A percentile compares a stretch with the other conserved stretches of the same genome.
phyloP scores from a whole-genome alignment of 768 basidiomycete species.

The Pleurotus giganteus region DNA sequence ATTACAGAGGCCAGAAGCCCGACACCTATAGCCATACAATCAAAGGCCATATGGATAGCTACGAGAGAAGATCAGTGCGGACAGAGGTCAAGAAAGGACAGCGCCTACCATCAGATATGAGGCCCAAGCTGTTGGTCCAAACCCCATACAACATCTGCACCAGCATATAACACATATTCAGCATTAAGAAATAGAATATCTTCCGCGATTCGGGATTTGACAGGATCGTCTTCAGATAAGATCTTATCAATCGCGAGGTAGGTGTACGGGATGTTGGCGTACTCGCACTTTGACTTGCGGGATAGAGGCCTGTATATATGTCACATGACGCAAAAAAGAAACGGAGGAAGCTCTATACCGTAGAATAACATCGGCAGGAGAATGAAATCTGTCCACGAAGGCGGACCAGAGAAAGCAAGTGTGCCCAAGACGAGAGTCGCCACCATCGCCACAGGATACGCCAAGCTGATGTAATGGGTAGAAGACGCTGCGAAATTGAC shows the following conservation, averaged over 20 bases:
- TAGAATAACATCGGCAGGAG: constrained; percentile 60
- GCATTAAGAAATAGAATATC: constrained; percentile 94
- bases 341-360: constrained; percentile 36
- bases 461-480: constrained; percentile 54
- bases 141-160: constrained; percentile 97
- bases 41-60: constrained; percentile 99
- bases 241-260: constrained; percentile 51
- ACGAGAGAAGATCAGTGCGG: constrained; percentile 7
- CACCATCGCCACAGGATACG: constrained; percentile 52
- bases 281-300: constrained; percentile 41
- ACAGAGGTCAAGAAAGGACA: constrained; percentile 9
- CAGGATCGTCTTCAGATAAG: constrained; percentile 87
- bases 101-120: constrained; percentile 88
- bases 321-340: not conserved
- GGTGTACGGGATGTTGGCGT: constrained; percentile 47
- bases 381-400: constrained; percentile 56
- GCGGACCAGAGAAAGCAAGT: constrained; percentile 62
- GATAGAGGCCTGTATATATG: constrained; percentile 46
- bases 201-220: constrained; percentile 89
- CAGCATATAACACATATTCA: constrained; percentile 95
- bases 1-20: constrained; percentile 96
- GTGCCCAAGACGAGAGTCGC: constrained; percentile 54
- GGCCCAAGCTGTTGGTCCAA: constrained; percentile 94
- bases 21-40: constrained; percentile 95
- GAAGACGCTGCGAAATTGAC: constrained; percentile 47